Base-by-base conservation (phyloP, 1,284 basidiomycete species). In the Trichosporon faecale region DNA sequence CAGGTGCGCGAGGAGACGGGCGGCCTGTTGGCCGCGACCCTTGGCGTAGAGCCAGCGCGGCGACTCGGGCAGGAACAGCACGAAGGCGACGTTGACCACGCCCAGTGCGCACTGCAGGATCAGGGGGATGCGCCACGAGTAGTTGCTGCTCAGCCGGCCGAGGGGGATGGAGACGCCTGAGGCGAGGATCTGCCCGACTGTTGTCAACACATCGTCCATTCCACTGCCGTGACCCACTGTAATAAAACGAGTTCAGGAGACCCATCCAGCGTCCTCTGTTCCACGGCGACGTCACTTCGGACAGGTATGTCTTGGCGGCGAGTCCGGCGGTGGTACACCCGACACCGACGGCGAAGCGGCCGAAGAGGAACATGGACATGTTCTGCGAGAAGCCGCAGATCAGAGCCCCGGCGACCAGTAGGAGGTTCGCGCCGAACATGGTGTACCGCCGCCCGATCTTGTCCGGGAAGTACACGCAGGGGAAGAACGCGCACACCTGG, bases 91-190 rank as follows among this genome's bases (percentile, higher is more conserved):
- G 74, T 87, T 87, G 69, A 87, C 70, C 14, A 80, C 79, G 8
- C 85, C 87, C 0, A 87, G 86, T 23, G 85, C 64, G n/a, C 66
- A 70, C 68, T 88, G 87, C 37, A 88, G 83, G 68, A 86, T 85
- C 9, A 88, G 77, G 2, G 87, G 87, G 16, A 86, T 77, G 35
- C 87, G 82, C 87, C 88, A 88, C 11, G 86, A 85, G 78, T 83
- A 80, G 25, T 86, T 81, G 73, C 72, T 85, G 12, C 74, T 49
- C 72, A 80, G 85, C 64, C 80, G 83, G 21, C 86, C 87, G 14
- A 87, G 87, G 0, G 87, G 82, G 14, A 89, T 86, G 77, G 87
- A 86, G 80, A 88, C 85, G 14, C 88, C 88, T 14, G 82, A 80
- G 1, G 84, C 84, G 40, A 85, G 79, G 75, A 88, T 86, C 76